Percentiles rank a stretch among this genome's conserved stretches.
Conservation (phyloP, 208 protist genomes). For the Phytomonas francai region DNA sequence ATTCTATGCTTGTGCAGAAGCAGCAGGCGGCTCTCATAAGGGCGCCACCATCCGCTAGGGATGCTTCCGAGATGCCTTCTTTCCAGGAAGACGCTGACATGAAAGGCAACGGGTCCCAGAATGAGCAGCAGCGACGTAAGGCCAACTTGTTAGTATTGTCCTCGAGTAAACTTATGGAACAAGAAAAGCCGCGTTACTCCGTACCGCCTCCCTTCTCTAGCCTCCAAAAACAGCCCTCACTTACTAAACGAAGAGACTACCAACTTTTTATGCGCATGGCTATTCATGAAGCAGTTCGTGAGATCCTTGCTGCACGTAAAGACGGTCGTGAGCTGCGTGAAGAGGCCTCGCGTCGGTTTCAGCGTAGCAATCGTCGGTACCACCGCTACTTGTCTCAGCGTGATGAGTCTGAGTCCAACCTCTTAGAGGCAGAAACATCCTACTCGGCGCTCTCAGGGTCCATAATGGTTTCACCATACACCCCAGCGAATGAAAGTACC, state of each 20-base stretch:
- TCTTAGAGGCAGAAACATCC: slow-evolving; percentile 13
- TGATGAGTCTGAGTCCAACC: slow-evolving; percentile 18
- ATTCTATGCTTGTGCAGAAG: not conserved
- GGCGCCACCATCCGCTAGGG: not conserved
- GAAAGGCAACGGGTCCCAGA: not conserved
- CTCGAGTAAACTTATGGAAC: not conserved
- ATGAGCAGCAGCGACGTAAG: slow-evolving; percentile 2
- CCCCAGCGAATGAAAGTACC: not conserved
- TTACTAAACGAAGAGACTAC: not conserved
- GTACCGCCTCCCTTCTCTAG: not conserved
- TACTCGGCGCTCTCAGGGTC: slow-evolving; percentile 3
- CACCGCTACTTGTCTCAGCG: slow-evolving; percentile 23
- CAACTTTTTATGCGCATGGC: slow-evolving; percentile 32
- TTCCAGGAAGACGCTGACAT: not conserved
- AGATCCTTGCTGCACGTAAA: slow-evolving; percentile 40
- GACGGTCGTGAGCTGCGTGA: slow-evolving; percentile 26
- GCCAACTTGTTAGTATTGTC: not conserved
- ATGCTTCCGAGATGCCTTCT: not conserved
- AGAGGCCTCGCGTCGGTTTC: slow-evolving; percentile 20
- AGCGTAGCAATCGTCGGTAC: slow-evolving; percentile 27
- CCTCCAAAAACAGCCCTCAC: not conserved
- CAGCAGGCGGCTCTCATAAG: not conserved
- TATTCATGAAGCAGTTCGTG: slow-evolving; percentile 54
- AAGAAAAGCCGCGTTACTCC: not conserved
- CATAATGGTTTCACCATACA: not conserved